phyloP scores from a whole-genome alignment of 306 rosid species.

The Luffa acutangula region DNA sequence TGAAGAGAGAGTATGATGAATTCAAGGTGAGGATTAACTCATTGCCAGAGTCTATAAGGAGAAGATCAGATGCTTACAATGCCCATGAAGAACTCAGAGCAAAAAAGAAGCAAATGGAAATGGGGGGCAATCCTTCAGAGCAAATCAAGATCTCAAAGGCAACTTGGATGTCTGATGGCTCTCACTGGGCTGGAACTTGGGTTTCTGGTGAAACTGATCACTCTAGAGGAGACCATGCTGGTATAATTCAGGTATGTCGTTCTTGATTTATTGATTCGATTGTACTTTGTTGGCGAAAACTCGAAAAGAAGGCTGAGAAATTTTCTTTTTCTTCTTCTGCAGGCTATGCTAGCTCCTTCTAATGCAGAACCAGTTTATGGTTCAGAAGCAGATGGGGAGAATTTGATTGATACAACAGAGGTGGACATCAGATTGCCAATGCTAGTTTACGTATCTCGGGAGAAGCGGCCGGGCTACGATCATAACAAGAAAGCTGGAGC shows the following conservation, averaged over 20 bases:
- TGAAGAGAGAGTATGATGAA: slow-evolving; percentile 81
- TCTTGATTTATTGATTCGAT: neutral
- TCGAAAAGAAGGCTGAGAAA: neutral
- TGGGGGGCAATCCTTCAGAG: slow-evolving; percentile 37
- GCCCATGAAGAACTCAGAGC: slow-evolving; percentile 74
- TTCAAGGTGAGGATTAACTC: slow-evolving; percentile 78
- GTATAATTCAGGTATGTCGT: slow-evolving; percentile 60
- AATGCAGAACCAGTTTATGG: slow-evolving; percentile 66
- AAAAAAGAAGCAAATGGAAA: slow-evolving; percentile 70
- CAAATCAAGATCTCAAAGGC: slow-evolving; percentile 51
- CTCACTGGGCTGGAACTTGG: slow-evolving; percentile 96
- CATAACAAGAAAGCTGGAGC: slow-evolving; percentile 94
- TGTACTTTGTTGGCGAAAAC: neutral
- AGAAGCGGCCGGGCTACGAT: slow-evolving; percentile 71
- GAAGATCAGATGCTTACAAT: slow-evolving; percentile 80
- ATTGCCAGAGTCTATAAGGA: slow-evolving; percentile 65
- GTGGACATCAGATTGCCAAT: slow-evolving; percentile 68
- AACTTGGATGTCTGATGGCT: slow-evolving; percentile 90
- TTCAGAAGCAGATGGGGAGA: slow-evolving; percentile 43
- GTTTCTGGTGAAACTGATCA: slow-evolving; percentile 58
- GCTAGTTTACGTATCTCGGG: slow-evolving; percentile 81
- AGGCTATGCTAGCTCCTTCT: slow-evolving; percentile 90
- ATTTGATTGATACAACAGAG: slow-evolving; percentile 58
- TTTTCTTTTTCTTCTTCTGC: neutral
- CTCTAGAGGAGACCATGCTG: slow-evolving; percentile 82